A percentile compares a stretch with the other conserved stretches of the same genome.
phyloP scores from a whole-genome alignment of 2,329 filamentous ascomycete genomes.

The Mycosphaerella arachidis region DNA sequence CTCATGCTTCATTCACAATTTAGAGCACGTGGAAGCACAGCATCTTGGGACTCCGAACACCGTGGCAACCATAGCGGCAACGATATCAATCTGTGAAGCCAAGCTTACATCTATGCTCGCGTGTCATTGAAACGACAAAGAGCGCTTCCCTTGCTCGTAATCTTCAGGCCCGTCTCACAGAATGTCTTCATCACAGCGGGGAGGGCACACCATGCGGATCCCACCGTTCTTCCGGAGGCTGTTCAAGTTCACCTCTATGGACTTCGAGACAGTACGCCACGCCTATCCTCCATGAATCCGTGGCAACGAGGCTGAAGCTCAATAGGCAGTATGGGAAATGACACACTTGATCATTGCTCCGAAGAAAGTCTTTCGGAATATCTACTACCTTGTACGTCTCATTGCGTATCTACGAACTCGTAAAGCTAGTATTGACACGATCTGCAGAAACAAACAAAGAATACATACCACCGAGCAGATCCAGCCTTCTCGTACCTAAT shows the following conservation, averaged over 20 bases:
- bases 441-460: constrained; percentile 52
- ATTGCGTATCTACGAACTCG: no score
- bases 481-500: constrained; percentile 67
- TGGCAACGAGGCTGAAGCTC: not conserved
- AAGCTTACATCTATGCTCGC: not conserved
- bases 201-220: constrained; percentile 52
- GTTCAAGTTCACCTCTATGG: constrained; percentile 70
- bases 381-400: constrained; percentile 61
- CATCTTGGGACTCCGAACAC: not conserved
- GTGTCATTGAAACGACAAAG: not conserved
- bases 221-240: constrained; percentile 64
- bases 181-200: constrained; percentile 33
- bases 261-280: constrained; percentile 58
- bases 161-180: not conserved
- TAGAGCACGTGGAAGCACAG: not conserved
- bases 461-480: constrained; percentile 65
- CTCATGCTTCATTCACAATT: no score
- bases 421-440: not conserved
- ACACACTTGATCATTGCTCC: constrained; percentile 63
- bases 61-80: not conserved
- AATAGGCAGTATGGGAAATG: constrained; percentile 64
- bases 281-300: not conserved
- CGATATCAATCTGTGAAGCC: not conserved
- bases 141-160: not conserved
- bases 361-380: constrained; percentile 66